Base-by-base conservation (phyloP, 2,329 filamentous ascomycete species). In the Colletotrichum karsti region DNA sequence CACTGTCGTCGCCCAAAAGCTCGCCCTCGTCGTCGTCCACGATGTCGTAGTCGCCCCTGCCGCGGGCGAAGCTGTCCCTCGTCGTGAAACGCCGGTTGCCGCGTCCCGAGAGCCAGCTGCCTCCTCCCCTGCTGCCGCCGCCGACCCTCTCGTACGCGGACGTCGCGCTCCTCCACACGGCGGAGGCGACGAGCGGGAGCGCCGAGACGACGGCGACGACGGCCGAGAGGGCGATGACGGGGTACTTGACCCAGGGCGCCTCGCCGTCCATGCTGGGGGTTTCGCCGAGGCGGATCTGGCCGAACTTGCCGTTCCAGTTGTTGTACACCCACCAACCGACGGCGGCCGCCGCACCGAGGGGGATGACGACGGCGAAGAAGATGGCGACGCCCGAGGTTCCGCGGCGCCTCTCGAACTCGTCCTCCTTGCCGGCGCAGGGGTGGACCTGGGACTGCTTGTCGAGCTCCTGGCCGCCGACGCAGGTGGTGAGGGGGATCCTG, bases 21-120 rank as follows among this genome's bases (percentile, higher is more conserved):
- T 98, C 95, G 54, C 95, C 95, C 78, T 98, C 96, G 77, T 98
- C 96, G 56, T 96, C 93, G 74, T 97, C 94, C 57, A 97, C 94
- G 74, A 92, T 87, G 15, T 91, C 89, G 78, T 98, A 98, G 78
- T 97, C 93, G n/a, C 92, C 91, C 63, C 93, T 88, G 1, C 93
- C 92, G 63, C 94, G 88, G 5, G 94, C 92, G 81, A 99, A 99
- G 69, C 93, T 95, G 75, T 93, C 93, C 67, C 97, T 86, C 55
- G 93, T 97, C 15, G 94, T 96, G 78, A 97, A 99, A 63, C 91
- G 90, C 68, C 92, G 85, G 39, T 81, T 80, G 37, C 88, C 87
- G 4, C 88, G 86, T 15, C 88, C 84, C n/a, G 81, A 81, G 55
- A 87, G 76, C 79, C 86, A 85, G 73, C 85, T 83, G 68, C 84